A percentile compares a stretch with the other conserved stretches of the same genome.
phyloP scores from a whole-genome alignment of 2,329 filamentous ascomycete genomes.

The Fulvia fulva region DNA sequence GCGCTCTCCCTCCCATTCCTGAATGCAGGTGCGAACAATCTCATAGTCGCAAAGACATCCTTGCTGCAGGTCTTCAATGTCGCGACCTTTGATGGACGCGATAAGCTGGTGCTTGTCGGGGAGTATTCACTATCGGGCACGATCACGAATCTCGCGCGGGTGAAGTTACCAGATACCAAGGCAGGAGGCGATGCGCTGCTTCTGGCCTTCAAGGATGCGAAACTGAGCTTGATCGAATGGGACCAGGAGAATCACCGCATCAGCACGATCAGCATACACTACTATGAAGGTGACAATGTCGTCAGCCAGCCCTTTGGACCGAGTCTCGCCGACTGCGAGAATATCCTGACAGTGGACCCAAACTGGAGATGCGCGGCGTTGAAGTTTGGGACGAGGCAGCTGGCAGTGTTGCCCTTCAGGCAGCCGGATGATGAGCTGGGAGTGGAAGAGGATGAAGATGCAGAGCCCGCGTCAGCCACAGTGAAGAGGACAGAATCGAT shows the following conservation, averaged over 20 bases:
- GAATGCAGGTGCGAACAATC: slow-evolving; percentile 70
- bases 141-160: slow-evolving; percentile 73
- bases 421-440: slow-evolving; percentile 75
- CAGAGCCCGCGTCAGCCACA: slow-evolving; percentile 48
- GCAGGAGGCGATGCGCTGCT: slow-evolving; percentile 81
- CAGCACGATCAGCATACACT: slow-evolving; percentile 90
- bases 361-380: slow-evolving; percentile 89
- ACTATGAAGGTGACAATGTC: slow-evolving; percentile 88
- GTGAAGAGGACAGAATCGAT: slow-evolving; percentile 22
- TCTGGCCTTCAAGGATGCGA: slow-evolving; percentile 82
- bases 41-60: slow-evolving; percentile 88
- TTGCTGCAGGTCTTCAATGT: slow-evolving; percentile 81
- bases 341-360: slow-evolving; percentile 81
- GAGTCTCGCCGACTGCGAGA: slow-evolving; percentile 69
- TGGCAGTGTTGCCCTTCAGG: slow-evolving; percentile 91
- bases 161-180: slow-evolving; percentile 68
- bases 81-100: slow-evolving; percentile 6
- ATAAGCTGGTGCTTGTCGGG: slow-evolving; percentile 75
- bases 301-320: slow-evolving; percentile 65
- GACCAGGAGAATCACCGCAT: slow-evolving; percentile 75
- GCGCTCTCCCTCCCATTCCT: slow-evolving; percentile 75
- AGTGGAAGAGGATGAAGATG: slow-evolving; percentile 70
- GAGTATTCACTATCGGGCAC: slow-evolving; percentile 83
- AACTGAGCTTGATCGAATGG: slow-evolving; percentile 91
- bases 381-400: slow-evolving; percentile 82